phyloP scores from a whole-genome alignment of 2,329 filamentous ascomycete species.

The Balansia obtecta region DNA sequence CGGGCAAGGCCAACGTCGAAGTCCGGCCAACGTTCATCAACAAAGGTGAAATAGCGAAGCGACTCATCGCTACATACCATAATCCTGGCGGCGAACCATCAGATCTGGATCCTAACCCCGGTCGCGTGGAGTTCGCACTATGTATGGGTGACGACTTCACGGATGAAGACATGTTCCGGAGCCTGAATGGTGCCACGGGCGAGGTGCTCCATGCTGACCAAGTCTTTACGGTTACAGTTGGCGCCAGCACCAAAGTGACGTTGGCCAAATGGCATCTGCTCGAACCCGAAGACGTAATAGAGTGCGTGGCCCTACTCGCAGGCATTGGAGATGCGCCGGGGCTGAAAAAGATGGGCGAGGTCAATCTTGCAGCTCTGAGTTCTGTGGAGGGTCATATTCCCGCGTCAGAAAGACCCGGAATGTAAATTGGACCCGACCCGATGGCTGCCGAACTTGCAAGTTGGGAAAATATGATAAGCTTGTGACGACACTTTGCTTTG shows the following conservation, averaged over 20 bases:
- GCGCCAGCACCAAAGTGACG: conserved; percentile 83
- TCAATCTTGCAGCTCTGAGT: conserved; percentile 43
- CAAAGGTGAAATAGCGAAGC: conserved; percentile 90
- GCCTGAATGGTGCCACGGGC: conserved; percentile 49
- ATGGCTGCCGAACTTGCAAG: neutral
- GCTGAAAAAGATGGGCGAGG: conserved; percentile 31
- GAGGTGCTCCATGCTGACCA: conserved; percentile 44
- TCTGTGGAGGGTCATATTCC: conserved; percentile 39
- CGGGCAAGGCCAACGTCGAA: conserved; percentile 91
- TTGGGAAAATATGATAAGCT: neutral
- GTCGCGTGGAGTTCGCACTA: conserved; percentile 70
- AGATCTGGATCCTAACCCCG: conserved; percentile 26
- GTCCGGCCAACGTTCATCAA: conserved; percentile 96
- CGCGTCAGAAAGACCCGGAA: neutral
- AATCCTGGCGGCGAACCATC: conserved; percentile 31
- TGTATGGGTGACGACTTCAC: conserved; percentile 95
- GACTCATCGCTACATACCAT: conserved; percentile 64
- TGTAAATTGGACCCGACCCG: neutral
- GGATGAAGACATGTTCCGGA: conserved; percentile 93
- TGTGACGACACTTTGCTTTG: neutral
- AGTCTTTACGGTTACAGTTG: conserved; percentile 84
- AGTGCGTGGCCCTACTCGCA: conserved; percentile 45
- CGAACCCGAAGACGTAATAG: conserved; percentile 80
- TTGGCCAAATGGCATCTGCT: conserved; percentile 81
- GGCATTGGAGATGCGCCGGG: conserved; percentile 29